Base-by-base conservation (phyloP, 441 rosid genomes). In the Populus hybrid region DNA sequence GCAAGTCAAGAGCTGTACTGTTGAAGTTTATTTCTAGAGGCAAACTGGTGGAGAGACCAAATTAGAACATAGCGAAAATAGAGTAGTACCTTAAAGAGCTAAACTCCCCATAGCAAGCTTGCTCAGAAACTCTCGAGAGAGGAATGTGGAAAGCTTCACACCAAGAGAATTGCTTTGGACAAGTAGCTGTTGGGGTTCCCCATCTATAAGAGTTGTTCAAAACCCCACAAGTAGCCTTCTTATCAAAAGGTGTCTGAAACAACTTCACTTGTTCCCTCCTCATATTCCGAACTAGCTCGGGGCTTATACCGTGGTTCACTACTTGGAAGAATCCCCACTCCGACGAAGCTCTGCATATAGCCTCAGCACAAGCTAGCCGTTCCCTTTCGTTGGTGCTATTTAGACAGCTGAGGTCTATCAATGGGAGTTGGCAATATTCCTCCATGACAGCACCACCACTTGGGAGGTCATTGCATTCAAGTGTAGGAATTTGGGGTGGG, bases 261-360 rank as follows among this genome's bases (percentile, higher is more conserved):
- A 91, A 28, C 78, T 78, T 71, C 75, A 73, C 76, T 63, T 91
- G 92, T 69, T 88, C 89, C n/a, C 46, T 79, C 80, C 86, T 87
- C 89, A 89, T 91, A 73, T 74, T 82, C 75, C 30, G 42, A 7
- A 91, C 78, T 7, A 87, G 76, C 63, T 81, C 87, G 11, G 77
- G 70, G 46, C 82, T 83, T 23, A 89, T 85, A 5, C 94, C 94
- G 75, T 91, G 92, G 83, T 87, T 89, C 65, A 88, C 87, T 23
- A 88, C 91, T 76, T 89, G 94, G 82, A 91, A 91, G 81, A 91
- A 91, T 4, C 94, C 94, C 92, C 94, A 89, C 72, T 91, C 88
- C 0, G 88, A 66, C 0, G 94, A 85, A 2, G 94, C 92, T 79
- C 76, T 81, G 71, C 77, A 82, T 8, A 91, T 88, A 23, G 88